Conservation (phyloP, 2,329 filamentous ascomycete species). For the Coniochaeta pulveracea region DNA sequence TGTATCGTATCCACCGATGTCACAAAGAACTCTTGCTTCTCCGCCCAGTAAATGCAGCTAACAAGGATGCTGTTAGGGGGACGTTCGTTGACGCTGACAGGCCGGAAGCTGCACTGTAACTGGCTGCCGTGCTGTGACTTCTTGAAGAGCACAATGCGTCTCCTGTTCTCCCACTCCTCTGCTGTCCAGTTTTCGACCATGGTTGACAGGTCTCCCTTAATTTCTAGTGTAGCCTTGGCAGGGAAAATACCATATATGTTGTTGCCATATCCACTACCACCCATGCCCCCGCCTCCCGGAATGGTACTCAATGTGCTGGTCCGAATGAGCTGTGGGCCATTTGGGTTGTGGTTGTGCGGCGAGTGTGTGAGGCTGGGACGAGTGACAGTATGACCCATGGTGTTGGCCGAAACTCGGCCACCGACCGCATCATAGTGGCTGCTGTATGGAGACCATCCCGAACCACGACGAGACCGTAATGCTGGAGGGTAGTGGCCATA, state of each 20-base stretch:
- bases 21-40: slow-evolving; percentile 82
- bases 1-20: slow-evolving; percentile 96
- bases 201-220: slow-evolving; percentile 70
- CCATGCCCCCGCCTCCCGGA: slow-evolving; percentile 19
- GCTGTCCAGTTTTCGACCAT: slow-evolving; percentile 78
- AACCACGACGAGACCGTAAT: slow-evolving; percentile 15
- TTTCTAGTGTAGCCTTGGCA: slow-evolving; percentile 73
- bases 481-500: slow-evolving; percentile 32
- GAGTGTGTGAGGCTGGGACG: slow-evolving; percentile 35
- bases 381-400: no score
- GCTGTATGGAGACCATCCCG: slow-evolving; percentile 21
- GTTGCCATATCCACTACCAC: slow-evolving; percentile 47
- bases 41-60: slow-evolving; percentile 95
- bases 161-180: slow-evolving; percentile 68
- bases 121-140: slow-evolving; percentile 73
- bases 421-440: slow-evolving; percentile 24
- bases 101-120: slow-evolving; percentile 68
- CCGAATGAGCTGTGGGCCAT: slow-evolving; percentile 39
- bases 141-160: slow-evolving; percentile 81
- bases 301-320: slow-evolving; percentile 39
- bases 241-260: slow-evolving; percentile 75
- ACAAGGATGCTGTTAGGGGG: slow-evolving; percentile 82
- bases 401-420: no score
- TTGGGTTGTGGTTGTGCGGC: slow-evolving; percentile 29
- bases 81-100: slow-evolving; percentile 69